Evolutionary conservation across 768 basidiomycete species (phyloP), one percentile per base, ranked within the genome.

Genomic region (Russula compacta): DNA sequence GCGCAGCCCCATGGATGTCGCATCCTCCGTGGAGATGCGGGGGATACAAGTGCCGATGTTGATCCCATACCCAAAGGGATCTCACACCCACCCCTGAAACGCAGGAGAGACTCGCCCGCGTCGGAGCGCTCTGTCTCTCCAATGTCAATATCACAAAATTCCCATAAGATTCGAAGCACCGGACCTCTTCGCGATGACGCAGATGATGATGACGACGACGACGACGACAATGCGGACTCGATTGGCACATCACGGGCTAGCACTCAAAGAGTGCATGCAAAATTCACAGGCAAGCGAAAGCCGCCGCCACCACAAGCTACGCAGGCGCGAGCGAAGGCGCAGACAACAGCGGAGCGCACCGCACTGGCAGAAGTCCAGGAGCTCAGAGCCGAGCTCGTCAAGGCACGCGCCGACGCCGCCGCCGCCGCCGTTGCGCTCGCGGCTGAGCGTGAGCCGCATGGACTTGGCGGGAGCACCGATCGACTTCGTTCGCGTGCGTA

Each of bases 321-420:
- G 6, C 56, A 40, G n/a, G 15, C 42, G 42, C 43, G 24, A 15
- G 19, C 54, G 15, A 38, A 46, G 17, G 36, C 21, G 17, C 32
- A 38, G 11, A 47, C 55, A 5, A 12, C 55, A 6, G 32, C 59
- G n/a, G 60, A 61, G 24, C 53, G 47, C 11, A 33, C 47, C 19
- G 33, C 53, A 5, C 38, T 21, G 21, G 50, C 50, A 1, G 56
- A 62, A 39, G 46, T 62, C 2, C 44, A 53, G n/a, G 21, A 47
- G 32, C 56, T 62, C 56, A 57, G 43, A 17, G 56, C 61, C 0
- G 51, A 62, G 39, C 61, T 62, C 8, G 38, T 56, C 44, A 53
- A 49, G 21, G 61, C 51, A 12, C 56, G 56, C 3, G 61, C 56
- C 7, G 51, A 58, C 17, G 39, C 61, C 0, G 51, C 56, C 0